A percentile compares a stretch with the other conserved stretches of the same genome.
Conservation (phyloP, 306 rosid genomes). For the Ochetophila trinervis region DNA sequence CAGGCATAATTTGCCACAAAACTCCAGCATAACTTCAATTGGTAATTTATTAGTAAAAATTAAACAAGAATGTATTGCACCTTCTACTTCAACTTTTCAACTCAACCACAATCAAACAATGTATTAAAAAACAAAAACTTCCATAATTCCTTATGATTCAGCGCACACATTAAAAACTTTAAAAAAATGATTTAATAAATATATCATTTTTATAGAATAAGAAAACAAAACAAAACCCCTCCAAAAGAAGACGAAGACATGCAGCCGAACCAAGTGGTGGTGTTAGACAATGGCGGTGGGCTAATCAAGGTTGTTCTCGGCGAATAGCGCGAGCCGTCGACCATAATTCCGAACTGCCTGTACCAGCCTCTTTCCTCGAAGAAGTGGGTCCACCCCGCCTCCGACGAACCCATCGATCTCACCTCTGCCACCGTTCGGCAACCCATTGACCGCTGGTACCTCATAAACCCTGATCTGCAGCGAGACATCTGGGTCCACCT, state of each 20-base stretch:
- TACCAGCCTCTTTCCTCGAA: conserved; percentile 66
- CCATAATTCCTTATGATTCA: no score
- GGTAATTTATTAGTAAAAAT: no score
- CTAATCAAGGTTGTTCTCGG: conserved; percentile 75
- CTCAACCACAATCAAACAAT: no score
- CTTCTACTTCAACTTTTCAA: no score
- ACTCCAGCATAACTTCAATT: no score
- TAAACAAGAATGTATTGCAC: no score
- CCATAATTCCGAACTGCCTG: conserved; percentile 73
- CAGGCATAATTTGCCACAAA: no score
- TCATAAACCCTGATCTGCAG: conserved; percentile 84
- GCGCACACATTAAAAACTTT: no score
- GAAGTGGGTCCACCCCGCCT: conserved; percentile 71
- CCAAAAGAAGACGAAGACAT: neutral
- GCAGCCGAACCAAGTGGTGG: conserved; percentile 60
- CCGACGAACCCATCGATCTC: conserved; percentile 51
- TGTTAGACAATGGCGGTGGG: conserved; percentile 93
- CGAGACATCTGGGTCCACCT: conserved; percentile 93
- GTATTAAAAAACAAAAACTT: no score
- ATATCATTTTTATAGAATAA: no score
- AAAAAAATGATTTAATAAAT: no score
- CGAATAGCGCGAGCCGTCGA: conserved; percentile 72
- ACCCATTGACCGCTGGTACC: conserved; percentile 86
- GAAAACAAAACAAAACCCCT: no score
- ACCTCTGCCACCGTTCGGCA: conserved; percentile 91